Percentiles rank a stretch among this genome's conserved stretches.
These are phyloP conservation scores for Olyra latifolia DNA, from an alignment of 176 grass and related monocot genomes.

Conservation along the genomic window DNA sequence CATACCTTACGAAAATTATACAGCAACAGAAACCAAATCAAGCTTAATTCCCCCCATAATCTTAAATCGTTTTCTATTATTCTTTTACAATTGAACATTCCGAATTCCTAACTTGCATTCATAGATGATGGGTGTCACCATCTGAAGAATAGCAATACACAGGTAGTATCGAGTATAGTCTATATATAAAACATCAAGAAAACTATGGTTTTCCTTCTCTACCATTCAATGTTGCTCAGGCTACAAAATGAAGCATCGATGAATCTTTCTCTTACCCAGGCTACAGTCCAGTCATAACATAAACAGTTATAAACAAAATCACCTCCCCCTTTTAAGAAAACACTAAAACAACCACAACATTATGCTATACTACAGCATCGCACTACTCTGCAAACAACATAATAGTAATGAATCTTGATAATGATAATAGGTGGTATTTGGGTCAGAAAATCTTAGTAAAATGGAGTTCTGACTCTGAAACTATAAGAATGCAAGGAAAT, in stretches of 20 bases:
- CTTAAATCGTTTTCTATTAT: neutral
- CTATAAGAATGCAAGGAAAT: neutral
- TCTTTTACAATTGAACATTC: neutral
- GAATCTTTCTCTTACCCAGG: neutral
- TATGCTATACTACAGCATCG: constrained; percentile 19
- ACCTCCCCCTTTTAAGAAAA: neutral
- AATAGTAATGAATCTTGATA: neutral
- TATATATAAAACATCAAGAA: neutral
- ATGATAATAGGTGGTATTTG: neutral
- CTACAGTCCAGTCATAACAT: neutral
- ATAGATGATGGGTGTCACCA: neutral
- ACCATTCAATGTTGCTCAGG: neutral
- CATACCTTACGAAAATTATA: neutral
- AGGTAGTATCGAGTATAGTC: neutral
- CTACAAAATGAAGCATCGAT: neutral
- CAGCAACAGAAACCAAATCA: neutral
- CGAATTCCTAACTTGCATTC: neutral
- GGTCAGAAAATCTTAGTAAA: neutral
- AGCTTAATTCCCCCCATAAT: constrained; percentile 15
- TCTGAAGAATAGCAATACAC: constrained; percentile 21
- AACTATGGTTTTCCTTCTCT: neutral
- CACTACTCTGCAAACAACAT: neutral
- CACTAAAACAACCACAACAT: neutral
- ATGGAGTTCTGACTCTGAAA: neutral
- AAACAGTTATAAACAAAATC: neutral